Percentiles rank a stretch among this genome's conserved stretches.
Conservation (phyloP, 2,329 filamentous ascomycete genomes). For the Aspergillus ochraceoroseus region DNA sequence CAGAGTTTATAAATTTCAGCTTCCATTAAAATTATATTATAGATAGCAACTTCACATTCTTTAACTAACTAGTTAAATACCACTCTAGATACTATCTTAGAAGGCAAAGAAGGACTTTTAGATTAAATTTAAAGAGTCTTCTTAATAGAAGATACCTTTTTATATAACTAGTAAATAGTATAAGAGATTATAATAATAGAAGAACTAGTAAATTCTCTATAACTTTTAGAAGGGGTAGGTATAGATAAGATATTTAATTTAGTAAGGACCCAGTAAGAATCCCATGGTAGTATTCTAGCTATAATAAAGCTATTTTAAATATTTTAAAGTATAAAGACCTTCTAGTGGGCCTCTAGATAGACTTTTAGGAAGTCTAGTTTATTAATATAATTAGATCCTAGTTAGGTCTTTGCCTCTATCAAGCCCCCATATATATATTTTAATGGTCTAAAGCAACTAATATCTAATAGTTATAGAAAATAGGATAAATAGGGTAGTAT, state of each 20-base stretch:
- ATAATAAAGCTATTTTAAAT: conserved; percentile 9
- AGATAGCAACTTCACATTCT: background rate
- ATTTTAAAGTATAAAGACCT: conserved; percentile 4
- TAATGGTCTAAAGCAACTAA: conserved; percentile 10
- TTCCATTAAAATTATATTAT: background rate
- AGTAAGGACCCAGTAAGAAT: conserved; percentile 6
- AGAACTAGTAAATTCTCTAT: conserved; percentile 1
- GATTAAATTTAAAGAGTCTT: conserved; percentile 3
- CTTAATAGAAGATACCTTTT: conserved; percentile 6
- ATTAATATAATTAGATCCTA: conserved; percentile 9
- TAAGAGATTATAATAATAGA: conserved; percentile 6
- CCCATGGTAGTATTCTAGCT: conserved; percentile 3
- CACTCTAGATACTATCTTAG: background rate
- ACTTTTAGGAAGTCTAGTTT: conserved; percentile 4
- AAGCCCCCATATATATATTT: background rate
- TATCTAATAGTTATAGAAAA: conserved; percentile 12
- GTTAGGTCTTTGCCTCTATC: background rate
- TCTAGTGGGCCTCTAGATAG: background rate
- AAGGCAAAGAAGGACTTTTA: conserved; percentile 3
- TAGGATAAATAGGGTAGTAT: background rate
- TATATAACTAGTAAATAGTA: conserved; percentile 8
- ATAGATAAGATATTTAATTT: conserved; percentile 12
- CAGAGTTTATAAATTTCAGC: conserved; percentile 3
- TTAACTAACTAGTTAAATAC: conserved; percentile 1
- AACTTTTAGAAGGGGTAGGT: conserved; percentile 1